A percentile compares a stretch with the other conserved stretches of the same genome.
phyloP scores from a whole-genome alignment of 2,329 filamentous ascomycete genomes.

The Hysterium pulicare region DNA sequence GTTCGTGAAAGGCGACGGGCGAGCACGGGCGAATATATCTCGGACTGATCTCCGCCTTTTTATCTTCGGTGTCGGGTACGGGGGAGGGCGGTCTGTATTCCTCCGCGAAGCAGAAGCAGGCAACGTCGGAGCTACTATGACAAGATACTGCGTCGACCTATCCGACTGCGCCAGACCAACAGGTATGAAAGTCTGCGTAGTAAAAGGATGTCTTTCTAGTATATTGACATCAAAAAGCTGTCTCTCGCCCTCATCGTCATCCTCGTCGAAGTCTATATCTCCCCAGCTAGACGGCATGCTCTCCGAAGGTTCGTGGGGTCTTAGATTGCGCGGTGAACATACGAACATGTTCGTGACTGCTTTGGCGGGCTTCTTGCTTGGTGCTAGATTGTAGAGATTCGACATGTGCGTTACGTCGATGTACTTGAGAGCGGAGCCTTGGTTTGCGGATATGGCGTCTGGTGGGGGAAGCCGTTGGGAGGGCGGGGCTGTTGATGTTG shows the following conservation, averaged over 20 bases:
- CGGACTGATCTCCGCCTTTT: constrained; percentile 22
- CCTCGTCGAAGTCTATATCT: constrained; percentile 31
- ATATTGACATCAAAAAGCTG: constrained; percentile 64
- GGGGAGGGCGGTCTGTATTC: constrained; percentile 30
- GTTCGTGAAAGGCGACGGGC: constrained; percentile 51
- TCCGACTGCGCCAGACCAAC: constrained; percentile 56
- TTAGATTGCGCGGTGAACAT: constrained; percentile 65
- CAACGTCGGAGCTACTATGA: constrained; percentile 82
- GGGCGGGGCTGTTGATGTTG: constrained; percentile 50
- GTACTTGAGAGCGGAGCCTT: constrained; percentile 86
- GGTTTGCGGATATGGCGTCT: constrained; percentile 65
- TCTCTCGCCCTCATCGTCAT: constrained; percentile 21
- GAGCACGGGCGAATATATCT: constrained; percentile 42
- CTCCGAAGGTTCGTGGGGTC: constrained; percentile 34
- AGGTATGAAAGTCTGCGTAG: constrained; percentile 88
- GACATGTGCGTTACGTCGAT: constrained; percentile 70
- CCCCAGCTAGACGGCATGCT: constrained; percentile 35
- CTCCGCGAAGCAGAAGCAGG: constrained; percentile 41
- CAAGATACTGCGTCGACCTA: constrained; percentile 61
- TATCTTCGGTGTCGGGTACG: constrained; percentile 41
- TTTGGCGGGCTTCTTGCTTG: constrained; percentile 54
- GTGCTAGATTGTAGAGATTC: constrained; percentile 67
- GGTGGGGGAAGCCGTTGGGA: constrained; percentile 45
- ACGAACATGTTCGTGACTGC: constrained; percentile 86
- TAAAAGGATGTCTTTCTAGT: constrained; percentile 89